These are phyloP conservation scores for Amanita exitialis DNA, from an alignment of 768 basidiomycete species.

Conservation along the genomic window DNA sequence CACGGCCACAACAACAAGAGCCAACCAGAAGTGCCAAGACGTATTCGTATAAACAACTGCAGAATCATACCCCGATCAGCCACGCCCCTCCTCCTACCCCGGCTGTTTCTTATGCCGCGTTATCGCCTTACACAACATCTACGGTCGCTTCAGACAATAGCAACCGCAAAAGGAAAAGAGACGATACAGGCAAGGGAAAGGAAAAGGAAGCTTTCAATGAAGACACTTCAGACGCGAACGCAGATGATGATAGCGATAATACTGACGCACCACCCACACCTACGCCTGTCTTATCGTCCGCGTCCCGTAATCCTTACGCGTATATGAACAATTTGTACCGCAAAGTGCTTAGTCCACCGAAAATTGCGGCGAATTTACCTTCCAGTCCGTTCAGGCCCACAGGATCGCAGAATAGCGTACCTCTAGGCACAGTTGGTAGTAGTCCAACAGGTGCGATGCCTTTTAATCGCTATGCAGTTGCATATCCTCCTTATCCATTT, in stretches of 20 bases:
- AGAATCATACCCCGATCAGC: neutral
- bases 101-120: neutral
- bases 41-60: slow-evolving; percentile 4
- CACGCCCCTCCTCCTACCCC: neutral
- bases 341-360: neutral
- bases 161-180: slow-evolving; percentile 5
- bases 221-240: neutral
- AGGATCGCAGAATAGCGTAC: neutral
- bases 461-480: slow-evolving; percentile 3
- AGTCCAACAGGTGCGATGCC: neutral
- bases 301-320: slow-evolving; percentile 4
- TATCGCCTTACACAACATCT: neutral
- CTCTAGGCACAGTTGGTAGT: neutral
- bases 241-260: slow-evolving; percentile 3
- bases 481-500: slow-evolving; percentile 17
- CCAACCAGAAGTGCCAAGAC: neutral
- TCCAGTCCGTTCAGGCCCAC: slow-evolving; percentile 9
- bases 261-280: slow-evolving; percentile 1
- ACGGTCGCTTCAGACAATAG: neutral
- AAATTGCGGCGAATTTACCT: slow-evolving; percentile 12
- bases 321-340: slow-evolving; percentile 6
- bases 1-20: slow-evolving; percentile 8
- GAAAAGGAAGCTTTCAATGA: slow-evolving; percentile 5
- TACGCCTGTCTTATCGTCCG: neutral
- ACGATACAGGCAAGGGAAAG: slow-evolving; percentile 6